phyloP scores from a whole-genome alignment of 148 eudicot species.

The Fagopyrum tataricum region DNA sequence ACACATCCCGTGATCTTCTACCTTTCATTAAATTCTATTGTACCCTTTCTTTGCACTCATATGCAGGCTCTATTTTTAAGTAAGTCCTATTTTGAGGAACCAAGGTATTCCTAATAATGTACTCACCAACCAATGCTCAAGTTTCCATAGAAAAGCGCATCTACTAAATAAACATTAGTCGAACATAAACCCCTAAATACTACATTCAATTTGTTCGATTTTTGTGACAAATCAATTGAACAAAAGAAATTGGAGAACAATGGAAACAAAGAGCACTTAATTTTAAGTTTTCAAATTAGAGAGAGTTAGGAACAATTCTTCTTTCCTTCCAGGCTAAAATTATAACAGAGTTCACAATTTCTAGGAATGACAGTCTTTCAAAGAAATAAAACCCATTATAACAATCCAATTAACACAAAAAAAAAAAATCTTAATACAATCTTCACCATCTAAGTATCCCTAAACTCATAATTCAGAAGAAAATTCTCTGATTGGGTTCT shows the following conservation, averaged over 20 bases:
- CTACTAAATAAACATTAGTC: background rate
- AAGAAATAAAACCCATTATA: background rate
- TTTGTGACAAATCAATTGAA: background rate
- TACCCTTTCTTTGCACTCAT: background rate
- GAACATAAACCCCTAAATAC: background rate
- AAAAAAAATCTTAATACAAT: background rate
- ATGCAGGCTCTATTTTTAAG: background rate
- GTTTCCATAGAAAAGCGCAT: background rate
- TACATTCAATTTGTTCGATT: background rate
- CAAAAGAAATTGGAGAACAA: background rate
- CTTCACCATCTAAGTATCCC: background rate
- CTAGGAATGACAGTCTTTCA: background rate
- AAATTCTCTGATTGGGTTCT: background rate
- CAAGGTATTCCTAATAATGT: too few relatives aligned
- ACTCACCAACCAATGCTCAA: background rate
- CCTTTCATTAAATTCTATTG: background rate
- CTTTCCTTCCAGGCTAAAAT: background rate
- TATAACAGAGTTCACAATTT: background rate
- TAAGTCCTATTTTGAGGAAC: background rate
- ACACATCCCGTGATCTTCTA: background rate
- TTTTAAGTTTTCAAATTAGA: background rate
- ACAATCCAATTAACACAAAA: slow-evolving; percentile 1
- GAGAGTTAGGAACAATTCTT: background rate
- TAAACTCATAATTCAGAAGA: background rate
- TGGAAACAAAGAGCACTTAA: background rate